Conservation (phyloP, 441 rosid species). For the Jatropha podagrica region DNA sequence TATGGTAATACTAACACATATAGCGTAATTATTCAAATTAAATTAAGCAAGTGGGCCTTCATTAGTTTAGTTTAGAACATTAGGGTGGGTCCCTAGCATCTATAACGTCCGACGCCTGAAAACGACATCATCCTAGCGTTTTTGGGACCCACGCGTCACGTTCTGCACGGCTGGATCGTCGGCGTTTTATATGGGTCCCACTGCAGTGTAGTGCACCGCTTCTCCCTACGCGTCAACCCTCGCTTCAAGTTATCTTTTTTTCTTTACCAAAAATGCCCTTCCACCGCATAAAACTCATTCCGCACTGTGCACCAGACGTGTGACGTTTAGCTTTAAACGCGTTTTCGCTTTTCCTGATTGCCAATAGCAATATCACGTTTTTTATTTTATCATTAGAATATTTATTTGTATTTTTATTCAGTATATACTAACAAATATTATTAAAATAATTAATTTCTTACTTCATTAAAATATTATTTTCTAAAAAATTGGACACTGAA, state of each 20-base stretch:
- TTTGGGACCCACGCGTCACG: constrained; percentile 44
- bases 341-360: constrained; percentile 14
- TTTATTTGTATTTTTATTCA: too few relatives aligned
- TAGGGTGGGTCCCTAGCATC: constrained; percentile 11
- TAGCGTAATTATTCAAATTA: too few relatives aligned
- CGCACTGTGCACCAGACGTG: too few relatives aligned
- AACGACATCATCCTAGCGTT: constrained; percentile 18
- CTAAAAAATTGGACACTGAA: too few relatives aligned
- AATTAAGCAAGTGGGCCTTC: too few relatives aligned
- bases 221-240: constrained; percentile 8
- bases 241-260: neutral
- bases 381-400: too few relatives aligned
- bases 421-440: neutral
- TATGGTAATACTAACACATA: too few relatives aligned
- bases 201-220: constrained; percentile 28
- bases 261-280: constrained; percentile 19
- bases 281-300: neutral
- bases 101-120: neutral
- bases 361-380: neutral
- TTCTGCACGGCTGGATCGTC: constrained; percentile 40
- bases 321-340: constrained; percentile 18
- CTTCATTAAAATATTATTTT: too few relatives aligned
- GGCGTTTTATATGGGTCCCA: constrained; percentile 23
- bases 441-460: too few relatives aligned
- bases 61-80: neutral